These are phyloP conservation scores for Talaromyces borbonicus DNA, from an alignment of 495 filamentous ascomycete species.

Conservation along the genomic window DNA sequence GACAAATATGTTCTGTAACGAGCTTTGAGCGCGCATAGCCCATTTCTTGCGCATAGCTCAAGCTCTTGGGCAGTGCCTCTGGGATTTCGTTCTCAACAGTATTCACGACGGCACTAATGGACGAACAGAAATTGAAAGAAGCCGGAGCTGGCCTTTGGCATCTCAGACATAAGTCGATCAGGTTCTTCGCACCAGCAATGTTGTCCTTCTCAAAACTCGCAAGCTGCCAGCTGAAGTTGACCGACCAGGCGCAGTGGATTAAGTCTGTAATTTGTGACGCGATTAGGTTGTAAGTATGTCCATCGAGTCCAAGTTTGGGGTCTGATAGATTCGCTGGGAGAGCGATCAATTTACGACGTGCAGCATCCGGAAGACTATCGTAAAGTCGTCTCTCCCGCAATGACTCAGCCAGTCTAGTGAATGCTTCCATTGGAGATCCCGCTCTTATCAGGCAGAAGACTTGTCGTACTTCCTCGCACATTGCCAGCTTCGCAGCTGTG, in stretches of 20 bases:
- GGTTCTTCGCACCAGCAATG: slow-evolving; percentile 43
- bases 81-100: slow-evolving; percentile 22
- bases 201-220: slow-evolving; percentile 47
- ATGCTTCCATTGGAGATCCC: slow-evolving; percentile 32
- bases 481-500: slow-evolving; percentile 12
- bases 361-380: slow-evolving; percentile 13
- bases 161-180: slow-evolving; percentile 43
- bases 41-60: slow-evolving; percentile 39
- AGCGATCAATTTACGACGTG: slow-evolving; percentile 28
- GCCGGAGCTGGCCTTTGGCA: slow-evolving; percentile 19
- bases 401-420: slow-evolving; percentile 37
- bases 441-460: slow-evolving; percentile 51
- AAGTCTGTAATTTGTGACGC: slow-evolving; percentile 33
- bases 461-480: slow-evolving; percentile 17
- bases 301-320: slow-evolving; percentile 34
- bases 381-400: slow-evolving; percentile 25
- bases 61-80: slow-evolving; percentile 39
- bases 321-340: slow-evolving; percentile 30
- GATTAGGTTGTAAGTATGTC: slow-evolving; percentile 25
- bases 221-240: slow-evolving; percentile 57
- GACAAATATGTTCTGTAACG: slow-evolving; percentile 46
- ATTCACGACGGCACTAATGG: slow-evolving; percentile 39
- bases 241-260: slow-evolving; percentile 62
- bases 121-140: slow-evolving; percentile 52
- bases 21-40: slow-evolving; percentile 58